phyloP scores from a whole-genome alignment of 1,284 basidiomycete species.

The Anthracocystis walkeri region DNA sequence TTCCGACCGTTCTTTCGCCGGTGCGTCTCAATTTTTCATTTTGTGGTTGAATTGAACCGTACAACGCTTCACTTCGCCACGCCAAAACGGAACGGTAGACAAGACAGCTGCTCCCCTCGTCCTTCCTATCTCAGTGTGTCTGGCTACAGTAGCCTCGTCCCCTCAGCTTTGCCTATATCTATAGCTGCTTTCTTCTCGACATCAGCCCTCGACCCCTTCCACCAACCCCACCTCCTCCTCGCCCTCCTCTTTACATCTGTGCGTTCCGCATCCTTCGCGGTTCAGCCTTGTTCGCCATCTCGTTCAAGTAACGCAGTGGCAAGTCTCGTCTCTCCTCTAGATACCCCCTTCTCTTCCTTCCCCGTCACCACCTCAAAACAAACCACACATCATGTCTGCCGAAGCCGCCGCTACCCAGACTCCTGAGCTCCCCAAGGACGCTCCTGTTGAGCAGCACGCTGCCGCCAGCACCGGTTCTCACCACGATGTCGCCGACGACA shows the following conservation, averaged over 20 bases:
- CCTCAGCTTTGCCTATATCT: slow-evolving; percentile 29
- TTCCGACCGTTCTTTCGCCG: not conserved
- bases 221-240: slow-evolving; percentile 4
- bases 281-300: not conserved
- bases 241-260: slow-evolving; percentile 4
- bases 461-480: slow-evolving; percentile 38
- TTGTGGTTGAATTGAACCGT: not conserved
- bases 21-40: not conserved
- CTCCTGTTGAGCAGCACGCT: slow-evolving; percentile 22
- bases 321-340: not conserved
- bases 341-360: slow-evolving; percentile 1
- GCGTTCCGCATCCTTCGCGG: slow-evolving; percentile 24
- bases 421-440: slow-evolving; percentile 41
- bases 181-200: slow-evolving; percentile 5
- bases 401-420: slow-evolving; percentile 19
- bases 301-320: slow-evolving; percentile 5
- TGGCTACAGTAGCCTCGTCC: slow-evolving; percentile 6
- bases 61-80: not conserved
- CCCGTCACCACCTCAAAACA: not conserved
- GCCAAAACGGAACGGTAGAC: not conserved
- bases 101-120: not conserved
- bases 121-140: slow-evolving; percentile 5
- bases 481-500: slow-evolving; percentile 45
- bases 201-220: not conserved
- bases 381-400: slow-evolving; percentile 26